phyloP scores from a whole-genome alignment of 2,329 filamentous ascomycete genomes.

The Aureobasidium melanogenum region DNA sequence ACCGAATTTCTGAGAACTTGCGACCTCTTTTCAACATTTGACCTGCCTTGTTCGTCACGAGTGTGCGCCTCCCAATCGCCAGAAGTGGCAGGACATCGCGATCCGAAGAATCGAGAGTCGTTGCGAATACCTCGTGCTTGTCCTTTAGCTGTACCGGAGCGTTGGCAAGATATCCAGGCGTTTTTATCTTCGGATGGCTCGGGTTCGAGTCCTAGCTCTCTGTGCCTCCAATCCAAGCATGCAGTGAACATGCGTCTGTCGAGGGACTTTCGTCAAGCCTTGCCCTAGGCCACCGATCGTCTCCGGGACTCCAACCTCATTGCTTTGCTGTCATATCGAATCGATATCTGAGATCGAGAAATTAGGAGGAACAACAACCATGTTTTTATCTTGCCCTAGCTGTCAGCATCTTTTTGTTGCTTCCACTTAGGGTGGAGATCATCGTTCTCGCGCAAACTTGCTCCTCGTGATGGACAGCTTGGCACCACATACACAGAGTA shows the following conservation, averaged over 20 bases:
- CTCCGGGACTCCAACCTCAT: background rate
- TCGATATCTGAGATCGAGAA: background rate
- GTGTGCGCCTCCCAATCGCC: background rate
- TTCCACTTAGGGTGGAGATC: background rate
- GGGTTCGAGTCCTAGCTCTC: background rate
- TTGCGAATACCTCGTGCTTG: background rate
- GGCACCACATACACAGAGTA: background rate
- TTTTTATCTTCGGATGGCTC: background rate
- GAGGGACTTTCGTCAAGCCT: constrained; percentile 6
- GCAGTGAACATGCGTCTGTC: constrained; percentile 7
- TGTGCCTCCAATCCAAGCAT: constrained; percentile 3
- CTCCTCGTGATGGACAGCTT: constrained; percentile 4
- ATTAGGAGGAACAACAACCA: background rate
- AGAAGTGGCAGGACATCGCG: background rate
- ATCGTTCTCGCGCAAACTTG: constrained; percentile 9
- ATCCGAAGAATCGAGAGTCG: background rate
- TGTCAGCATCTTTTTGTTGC: too few species aligned
- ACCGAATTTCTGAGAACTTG: background rate
- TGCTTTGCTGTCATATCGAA: background rate
- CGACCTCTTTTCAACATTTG: background rate
- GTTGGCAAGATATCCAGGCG: background rate
- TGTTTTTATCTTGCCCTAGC: background rate
- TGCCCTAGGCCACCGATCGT: background rate
- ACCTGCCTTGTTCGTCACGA: background rate
- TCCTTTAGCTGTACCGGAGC: background rate